Evolutionary conservation across 1,284 basidiomycete genomes (phyloP).

Genomic region (Macrocystidia cucumis): DNA sequence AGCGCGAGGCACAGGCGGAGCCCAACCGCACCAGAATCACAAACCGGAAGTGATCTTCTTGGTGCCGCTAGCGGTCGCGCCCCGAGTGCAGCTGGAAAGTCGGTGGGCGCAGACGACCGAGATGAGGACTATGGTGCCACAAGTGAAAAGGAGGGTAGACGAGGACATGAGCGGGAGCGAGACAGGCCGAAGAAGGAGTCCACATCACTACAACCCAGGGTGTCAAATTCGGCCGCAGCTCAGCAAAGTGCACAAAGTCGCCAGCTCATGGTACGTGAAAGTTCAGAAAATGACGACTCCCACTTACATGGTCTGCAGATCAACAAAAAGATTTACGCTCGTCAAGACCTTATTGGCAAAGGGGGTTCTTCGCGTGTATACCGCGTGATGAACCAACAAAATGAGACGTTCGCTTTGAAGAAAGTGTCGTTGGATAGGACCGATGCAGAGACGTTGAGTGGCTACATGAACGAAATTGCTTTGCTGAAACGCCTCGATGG

Average conservation of each 20-base stretch:
- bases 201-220: slow-evolving; percentile 14
- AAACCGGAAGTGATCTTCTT: slow-evolving; percentile 36
- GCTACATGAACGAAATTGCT: slow-evolving; percentile 94
- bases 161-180: slow-evolving; percentile 16
- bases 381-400: slow-evolving; percentile 71
- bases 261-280: slow-evolving; percentile 29
- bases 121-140: slow-evolving; percentile 27
- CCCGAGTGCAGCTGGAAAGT: slow-evolving; percentile 25
- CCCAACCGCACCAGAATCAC: slow-evolving; percentile 56
- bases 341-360: slow-evolving; percentile 83
- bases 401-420: slow-evolving; percentile 84
- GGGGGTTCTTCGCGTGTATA: slow-evolving; percentile 94
- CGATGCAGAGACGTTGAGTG: slow-evolving; percentile 79
- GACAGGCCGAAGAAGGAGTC: slow-evolving; percentile 18
- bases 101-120: slow-evolving; percentile 41
- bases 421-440: slow-evolving; percentile 81
- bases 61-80: slow-evolving; percentile 17
- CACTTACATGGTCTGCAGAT: slow-evolving; percentile 51
- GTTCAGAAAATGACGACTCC: too few species aligned
- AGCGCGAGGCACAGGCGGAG: slow-evolving; percentile 41
- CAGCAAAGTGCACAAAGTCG: too few species aligned
- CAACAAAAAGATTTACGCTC: slow-evolving; percentile 76
- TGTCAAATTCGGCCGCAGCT: too few species aligned
- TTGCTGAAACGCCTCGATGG: slow-evolving; percentile 82
- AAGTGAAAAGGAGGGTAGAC: slow-evolving; percentile 19